phyloP scores from a whole-genome alignment of 1,284 basidiomycete genomes.

The Tilletia indica region DNA sequence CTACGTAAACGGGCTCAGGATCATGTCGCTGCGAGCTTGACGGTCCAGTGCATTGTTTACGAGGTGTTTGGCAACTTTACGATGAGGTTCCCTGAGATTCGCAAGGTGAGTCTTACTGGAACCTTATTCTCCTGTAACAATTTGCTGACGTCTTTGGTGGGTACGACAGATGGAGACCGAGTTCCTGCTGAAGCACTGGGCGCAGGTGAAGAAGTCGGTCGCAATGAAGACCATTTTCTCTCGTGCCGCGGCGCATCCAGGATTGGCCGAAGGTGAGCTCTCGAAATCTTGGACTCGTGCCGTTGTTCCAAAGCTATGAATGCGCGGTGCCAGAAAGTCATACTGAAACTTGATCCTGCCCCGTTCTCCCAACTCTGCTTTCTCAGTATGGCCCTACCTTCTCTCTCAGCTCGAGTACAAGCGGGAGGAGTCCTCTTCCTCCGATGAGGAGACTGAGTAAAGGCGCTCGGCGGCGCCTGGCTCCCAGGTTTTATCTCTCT shows the following conservation, averaged over 20 bases:
- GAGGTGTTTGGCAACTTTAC: slow-evolving; percentile 84
- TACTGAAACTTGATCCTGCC: not conserved
- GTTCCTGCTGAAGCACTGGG: slow-evolving; percentile 64
- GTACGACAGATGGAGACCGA: slow-evolving; percentile 38
- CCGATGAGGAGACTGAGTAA: slow-evolving; percentile 13
- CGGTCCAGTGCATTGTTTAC: slow-evolving; percentile 75
- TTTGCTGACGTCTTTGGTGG: not conserved
- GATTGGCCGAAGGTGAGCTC: slow-evolving; percentile 32
- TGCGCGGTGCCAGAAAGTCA: not conserved
- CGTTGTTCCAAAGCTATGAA: no score
- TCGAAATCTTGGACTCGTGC: no score
- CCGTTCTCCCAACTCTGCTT: not conserved
- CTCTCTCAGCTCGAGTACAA: slow-evolving; percentile 42
- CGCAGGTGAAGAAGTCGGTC: slow-evolving; percentile 72
- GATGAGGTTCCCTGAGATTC: slow-evolving; percentile 75
- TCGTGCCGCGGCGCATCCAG: slow-evolving; percentile 39
- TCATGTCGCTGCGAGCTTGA: slow-evolving; percentile 74
- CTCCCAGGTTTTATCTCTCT: no score
- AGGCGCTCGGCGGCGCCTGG: not conserved
- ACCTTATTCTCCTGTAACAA: not conserved
- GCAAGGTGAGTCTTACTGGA: slow-evolving; percentile 62
- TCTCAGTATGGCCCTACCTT: slow-evolving; percentile 39
- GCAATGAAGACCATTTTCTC: slow-evolving; percentile 73
- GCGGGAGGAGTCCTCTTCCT: slow-evolving; percentile 3
- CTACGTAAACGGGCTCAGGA: slow-evolving; percentile 70